Base-by-base conservation (phyloP, 1,284 basidiomycete species). In the Apiotrichum domesticum region DNA sequence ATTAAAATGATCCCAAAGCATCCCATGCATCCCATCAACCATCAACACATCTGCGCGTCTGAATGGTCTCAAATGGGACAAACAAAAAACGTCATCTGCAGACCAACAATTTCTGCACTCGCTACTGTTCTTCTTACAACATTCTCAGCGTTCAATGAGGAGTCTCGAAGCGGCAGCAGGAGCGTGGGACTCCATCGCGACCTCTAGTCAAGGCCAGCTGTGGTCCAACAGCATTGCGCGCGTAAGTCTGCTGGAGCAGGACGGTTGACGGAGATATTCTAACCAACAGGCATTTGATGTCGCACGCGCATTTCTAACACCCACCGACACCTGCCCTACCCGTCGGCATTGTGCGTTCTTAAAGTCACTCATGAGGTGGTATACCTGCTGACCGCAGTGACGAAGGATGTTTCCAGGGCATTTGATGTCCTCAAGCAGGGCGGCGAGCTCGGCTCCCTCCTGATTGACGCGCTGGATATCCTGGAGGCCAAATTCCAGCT, bases 401-500 rank as follows among this genome's bases (percentile, higher is more conserved):
- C n/a, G 6, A 11, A 6, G 1, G 64, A 68, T 9, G 58, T 69
- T n/a, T 48, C 62, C 0, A 46, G 52, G 1, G 70, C 71, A 6
- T 63, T 73, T 29, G 52, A 56, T 5, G 32, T 67, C 2, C 41
- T 67, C 4, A 46, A 51, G 13, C 40, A 54, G 8, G 46, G 55
- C 1, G 63, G 59, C 32, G 47, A 60, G 34, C 50, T 59, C 15
- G 35, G 21, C n/a, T 49, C 61, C 29, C 43, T 71, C 40, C 66
- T 64, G 44, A 33, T 57, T 6, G 70, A 74, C 52, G 47, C 47
- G 35, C 35, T 49, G 4, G 47, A 49, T 13, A 39, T 49, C 4
- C 35, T 77, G 3, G 63, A 71, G 34, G 35, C 46, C 0, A 58
- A 65, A 21, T 75, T 74, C 53, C 47, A 57, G 29, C 66, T 74